Base-by-base conservation (phyloP, 305 asterid species). In the Fraxinus dipetala region DNA sequence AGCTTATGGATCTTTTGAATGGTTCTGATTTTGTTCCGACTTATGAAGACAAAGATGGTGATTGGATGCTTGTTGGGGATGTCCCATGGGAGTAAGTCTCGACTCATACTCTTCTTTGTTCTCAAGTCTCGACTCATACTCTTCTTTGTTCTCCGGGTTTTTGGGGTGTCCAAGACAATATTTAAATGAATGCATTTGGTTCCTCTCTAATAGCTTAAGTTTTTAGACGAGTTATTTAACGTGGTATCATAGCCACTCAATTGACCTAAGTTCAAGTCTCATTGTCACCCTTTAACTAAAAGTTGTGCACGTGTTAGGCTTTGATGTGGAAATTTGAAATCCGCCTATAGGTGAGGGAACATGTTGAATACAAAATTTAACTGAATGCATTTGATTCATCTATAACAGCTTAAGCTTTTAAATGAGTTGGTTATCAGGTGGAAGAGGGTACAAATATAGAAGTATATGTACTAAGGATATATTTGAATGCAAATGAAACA, bases 401-500 rank as follows among this genome's bases (percentile, higher is more conserved):
- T 14, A 2, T 48, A n/a, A 14, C 7, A 51, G 8, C 1, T 51
- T 16, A 51, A 51, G 2, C 61, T 51, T 6, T 51, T 51, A 51
- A 22, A 51, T 51, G 20, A 13, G 20, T 48, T 13, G 6, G 5
- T 4, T 48, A 48, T 4, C 6, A 14, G 6, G 20, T 48, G 59
- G 20, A 48, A 48, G 2, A 0, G 59, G 6, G 59, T 14, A 48
- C 54, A 10, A 43, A 11, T 43, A 43, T 11, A 11, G 48, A 2
- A 11, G 54, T 43, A 11, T 11, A 2, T 43, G n/a, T 13, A 11
- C 54, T 45, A 13, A 45, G 18, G 1, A 13, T 3, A 14, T 0
- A n/a, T 56, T 56, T 56, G 8, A 18, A 59, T 54, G 63, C 24
- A n/a, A 54, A 54, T 77, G 43, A 0, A 36, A 30, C 78, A 91